phyloP scores from a whole-genome alignment of 2,329 filamentous ascomycete genomes.

The Beauveria brongniartii region DNA sequence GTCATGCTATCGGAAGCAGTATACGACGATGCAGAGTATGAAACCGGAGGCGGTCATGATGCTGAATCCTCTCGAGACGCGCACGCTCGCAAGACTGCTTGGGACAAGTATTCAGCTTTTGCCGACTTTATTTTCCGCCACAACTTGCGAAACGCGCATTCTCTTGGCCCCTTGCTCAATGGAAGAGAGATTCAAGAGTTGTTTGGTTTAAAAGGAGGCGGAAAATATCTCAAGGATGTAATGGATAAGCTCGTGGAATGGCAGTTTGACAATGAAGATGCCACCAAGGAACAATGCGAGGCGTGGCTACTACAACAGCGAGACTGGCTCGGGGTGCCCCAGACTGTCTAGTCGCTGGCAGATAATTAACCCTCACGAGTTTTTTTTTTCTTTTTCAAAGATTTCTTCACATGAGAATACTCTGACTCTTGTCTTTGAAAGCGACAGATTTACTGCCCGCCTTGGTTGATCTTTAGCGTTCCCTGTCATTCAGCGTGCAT shows the following conservation, averaged over 20 bases:
- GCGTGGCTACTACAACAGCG: slow-evolving; percentile 11
- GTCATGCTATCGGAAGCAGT: slow-evolving; percentile 11
- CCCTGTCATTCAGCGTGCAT: no score
- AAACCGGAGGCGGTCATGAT: not conserved
- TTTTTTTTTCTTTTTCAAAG: no score
- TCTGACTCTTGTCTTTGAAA: no score
- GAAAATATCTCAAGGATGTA: slow-evolving; percentile 12
- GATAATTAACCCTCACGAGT: no score
- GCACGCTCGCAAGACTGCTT: no score
- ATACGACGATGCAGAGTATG: not conserved
- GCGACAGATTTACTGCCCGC: no score
- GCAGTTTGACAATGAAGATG: slow-evolving; percentile 14
- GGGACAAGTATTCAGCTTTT: slow-evolving; percentile 3
- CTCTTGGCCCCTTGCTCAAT: slow-evolving; percentile 11
- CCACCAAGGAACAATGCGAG: slow-evolving; percentile 10
- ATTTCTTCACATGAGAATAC: no score
- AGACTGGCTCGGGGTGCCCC: no score
- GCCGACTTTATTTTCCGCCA: slow-evolving; percentile 10
- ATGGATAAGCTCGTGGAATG: slow-evolving; percentile 11
- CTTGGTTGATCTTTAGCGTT: no score
- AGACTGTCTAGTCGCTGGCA: no score
- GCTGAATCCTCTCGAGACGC: not conserved
- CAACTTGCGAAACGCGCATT: slow-evolving; percentile 7
- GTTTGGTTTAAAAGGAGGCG: slow-evolving; percentile 11
- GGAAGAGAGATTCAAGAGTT: slow-evolving; percentile 12